These are phyloP conservation scores for Leccinum uliginosum DNA, from an alignment of 768 basidiomycete genomes.

Conservation along the genomic window DNA sequence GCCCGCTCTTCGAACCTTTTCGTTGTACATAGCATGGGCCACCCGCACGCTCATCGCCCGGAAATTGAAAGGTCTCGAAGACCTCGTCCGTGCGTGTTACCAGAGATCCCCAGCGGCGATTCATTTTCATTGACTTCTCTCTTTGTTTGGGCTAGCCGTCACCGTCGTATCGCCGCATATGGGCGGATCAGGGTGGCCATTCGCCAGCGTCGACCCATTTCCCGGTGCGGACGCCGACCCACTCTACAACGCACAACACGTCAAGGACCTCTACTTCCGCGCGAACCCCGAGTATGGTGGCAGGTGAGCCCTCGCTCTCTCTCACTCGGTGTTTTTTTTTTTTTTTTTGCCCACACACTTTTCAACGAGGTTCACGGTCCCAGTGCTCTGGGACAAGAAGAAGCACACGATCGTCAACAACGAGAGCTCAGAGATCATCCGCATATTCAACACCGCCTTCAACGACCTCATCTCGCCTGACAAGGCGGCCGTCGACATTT, in stretches of 20 bases:
- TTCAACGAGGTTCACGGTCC: constrained; percentile 69
- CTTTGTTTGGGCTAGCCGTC: constrained; percentile 48
- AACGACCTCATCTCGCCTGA: constrained; percentile 66
- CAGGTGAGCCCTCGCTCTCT: constrained; percentile 53
- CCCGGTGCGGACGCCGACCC: constrained; percentile 77
- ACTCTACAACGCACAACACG: constrained; percentile 58
- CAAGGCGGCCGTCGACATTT: constrained; percentile 65
- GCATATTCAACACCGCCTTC: constrained; percentile 86
- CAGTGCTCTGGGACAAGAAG: constrained; percentile 92
- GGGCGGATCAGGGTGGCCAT: constrained; percentile 85
- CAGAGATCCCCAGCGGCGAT: not conserved
- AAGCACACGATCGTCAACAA: constrained; percentile 87
- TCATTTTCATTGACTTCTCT: not conserved
- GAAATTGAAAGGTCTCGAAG: constrained; percentile 88
- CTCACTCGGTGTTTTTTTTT: too few species aligned
- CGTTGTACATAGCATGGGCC: constrained; percentile 83
- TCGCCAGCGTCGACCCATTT: constrained; percentile 63
- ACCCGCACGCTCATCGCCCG: constrained; percentile 85
- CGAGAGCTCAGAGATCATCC: constrained; percentile 92
- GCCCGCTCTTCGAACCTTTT: not conserved
- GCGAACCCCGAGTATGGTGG: constrained; percentile 70
- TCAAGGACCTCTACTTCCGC: constrained; percentile 83
- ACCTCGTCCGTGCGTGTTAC: constrained; percentile 62
- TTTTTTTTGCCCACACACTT: not conserved
- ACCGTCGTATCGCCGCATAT: constrained; percentile 83